These are phyloP conservation scores for Aspergillus japonicus DNA, from an alignment of 2,329 filamentous ascomycete genomes.

Conservation along the genomic window DNA sequence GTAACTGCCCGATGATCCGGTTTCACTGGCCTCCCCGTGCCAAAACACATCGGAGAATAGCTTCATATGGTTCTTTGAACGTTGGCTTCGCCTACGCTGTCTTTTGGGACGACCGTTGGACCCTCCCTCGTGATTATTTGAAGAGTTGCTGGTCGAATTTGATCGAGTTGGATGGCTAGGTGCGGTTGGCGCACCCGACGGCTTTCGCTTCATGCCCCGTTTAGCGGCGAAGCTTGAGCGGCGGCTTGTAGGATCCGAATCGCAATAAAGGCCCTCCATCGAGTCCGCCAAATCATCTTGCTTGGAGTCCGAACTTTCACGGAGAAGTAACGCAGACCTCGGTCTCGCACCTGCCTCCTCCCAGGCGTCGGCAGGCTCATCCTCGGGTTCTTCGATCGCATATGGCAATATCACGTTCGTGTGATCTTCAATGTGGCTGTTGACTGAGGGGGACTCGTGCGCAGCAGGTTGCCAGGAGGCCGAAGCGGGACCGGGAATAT, in stretches of 20 bases:
- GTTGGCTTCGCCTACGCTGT: constrained; percentile 26
- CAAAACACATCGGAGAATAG: constrained; percentile 10
- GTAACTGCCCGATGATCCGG: constrained; percentile 20
- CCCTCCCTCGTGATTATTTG: constrained; percentile 15
- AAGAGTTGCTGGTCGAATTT: background rate
- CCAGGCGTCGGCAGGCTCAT: constrained; percentile 19
- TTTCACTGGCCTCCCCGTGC: constrained; percentile 16
- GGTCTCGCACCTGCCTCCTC: background rate
- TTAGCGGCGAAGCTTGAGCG: constrained; percentile 12
- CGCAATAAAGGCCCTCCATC: constrained; percentile 33
- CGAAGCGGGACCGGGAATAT: background rate
- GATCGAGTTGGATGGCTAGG: background rate
- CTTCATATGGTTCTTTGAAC: constrained; percentile 16
- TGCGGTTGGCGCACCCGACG: constrained; percentile 22
- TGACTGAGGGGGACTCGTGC: constrained; percentile 4
- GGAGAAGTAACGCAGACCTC: background rate
- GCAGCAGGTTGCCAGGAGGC: background rate
- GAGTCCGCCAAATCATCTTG: constrained; percentile 36
- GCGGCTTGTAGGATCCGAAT: constrained; percentile 24
- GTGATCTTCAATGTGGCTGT: constrained; percentile 8
- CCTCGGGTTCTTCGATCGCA: constrained; percentile 38
- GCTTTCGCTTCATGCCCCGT: constrained; percentile 39
- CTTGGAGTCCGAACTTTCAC: constrained; percentile 9
- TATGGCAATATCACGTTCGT: constrained; percentile 40
- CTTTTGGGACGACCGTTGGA: constrained; percentile 26